Percentiles rank a stretch among this genome's conserved stretches.
phyloP scores from a whole-genome alignment of 257 asterid species.

The Paraleonurus japonicus region DNA sequence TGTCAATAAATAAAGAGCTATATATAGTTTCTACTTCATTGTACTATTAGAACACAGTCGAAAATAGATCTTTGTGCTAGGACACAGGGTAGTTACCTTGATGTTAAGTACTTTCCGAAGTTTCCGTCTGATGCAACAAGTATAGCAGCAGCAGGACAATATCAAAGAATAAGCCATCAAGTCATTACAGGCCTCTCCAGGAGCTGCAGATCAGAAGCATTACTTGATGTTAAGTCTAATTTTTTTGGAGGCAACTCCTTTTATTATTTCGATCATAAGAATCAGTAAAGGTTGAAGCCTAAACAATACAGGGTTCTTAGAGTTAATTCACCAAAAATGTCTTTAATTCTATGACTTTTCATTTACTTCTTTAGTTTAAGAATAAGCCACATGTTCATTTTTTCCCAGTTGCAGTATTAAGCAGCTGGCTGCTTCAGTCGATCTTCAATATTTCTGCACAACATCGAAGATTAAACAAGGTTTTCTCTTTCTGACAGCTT shows the following conservation, averaged over 20 bases:
- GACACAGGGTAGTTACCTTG: conserved; percentile 38
- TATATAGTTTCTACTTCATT: background rate
- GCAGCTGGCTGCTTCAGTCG: background rate
- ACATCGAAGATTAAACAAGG: background rate
- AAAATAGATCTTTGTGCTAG: background rate
- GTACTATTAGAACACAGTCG: background rate
- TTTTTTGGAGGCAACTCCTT: background rate
- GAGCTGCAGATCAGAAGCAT: conserved; percentile 54
- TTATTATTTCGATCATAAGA: background rate
- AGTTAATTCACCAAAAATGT: background rate
- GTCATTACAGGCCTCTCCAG: conserved; percentile 82
- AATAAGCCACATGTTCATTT: too few relatives aligned
- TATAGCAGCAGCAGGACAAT: conserved; percentile 90
- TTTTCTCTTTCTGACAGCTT: background rate
- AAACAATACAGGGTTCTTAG: background rate
- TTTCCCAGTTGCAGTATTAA: too few relatives aligned
- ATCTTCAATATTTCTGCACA: background rate
- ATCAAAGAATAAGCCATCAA: conserved; percentile 84
- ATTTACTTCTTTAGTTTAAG: background rate
- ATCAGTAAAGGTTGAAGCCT: background rate
- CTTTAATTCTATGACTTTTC: background rate
- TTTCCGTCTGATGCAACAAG: conserved; percentile 82
- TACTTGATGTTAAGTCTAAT: background rate
- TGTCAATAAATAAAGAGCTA: too few relatives aligned
- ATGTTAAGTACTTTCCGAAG: conserved; percentile 69